Base-by-base conservation (phyloP, 768 basidiomycete species). In the Gymnopilus junonius region DNA sequence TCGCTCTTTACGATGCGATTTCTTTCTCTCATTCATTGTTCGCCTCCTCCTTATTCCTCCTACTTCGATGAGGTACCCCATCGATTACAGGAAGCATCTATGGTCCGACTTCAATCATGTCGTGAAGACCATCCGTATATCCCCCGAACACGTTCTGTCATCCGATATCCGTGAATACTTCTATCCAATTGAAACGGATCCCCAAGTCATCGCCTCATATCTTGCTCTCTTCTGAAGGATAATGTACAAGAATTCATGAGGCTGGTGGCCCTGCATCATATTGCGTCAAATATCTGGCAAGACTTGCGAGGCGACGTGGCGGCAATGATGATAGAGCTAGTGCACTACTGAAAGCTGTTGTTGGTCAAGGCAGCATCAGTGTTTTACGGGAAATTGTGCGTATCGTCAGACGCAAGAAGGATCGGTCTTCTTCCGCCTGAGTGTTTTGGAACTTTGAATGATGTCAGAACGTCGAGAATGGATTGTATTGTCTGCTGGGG, bases 1-100 rank as follows among this genome's bases (percentile, higher is more conserved):
- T 97, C 59, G 88, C 86, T 1, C 78, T 98, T n/a, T 99, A 96
- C 76, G 92, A 94, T 69, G 85, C 94, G 3, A 88, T 95, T 67
- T 98, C 96, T 8, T 96, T 96, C 74, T 85, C 89, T 2, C 87
- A 98, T 70, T 81, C 83, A 0, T 74, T 87, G 1, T 99, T 99
- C 70, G 87, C 85, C 12, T 80, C 83, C 82, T 97, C 12, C 82
- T 97, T 14, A 80, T 96, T 7, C 86, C 92, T 0, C 91, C 95
- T 0, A 80, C 89, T 10, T 83, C 93, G 2, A 90, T 92, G 87
- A 76, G 77, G 12, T 95, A 95, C 69, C 81, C 93, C 0, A 59
- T 79, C 23, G 96, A 99, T 77, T 97, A 94, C 71, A 88, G 96
- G 55, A 88, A 87, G 65, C 85, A 89, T 59, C 72, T 98, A 4